These are phyloP conservation scores for Arabidopsis hybrid DNA, from an alignment of 441 rosid genomes.

Conservation along the genomic window DNA sequence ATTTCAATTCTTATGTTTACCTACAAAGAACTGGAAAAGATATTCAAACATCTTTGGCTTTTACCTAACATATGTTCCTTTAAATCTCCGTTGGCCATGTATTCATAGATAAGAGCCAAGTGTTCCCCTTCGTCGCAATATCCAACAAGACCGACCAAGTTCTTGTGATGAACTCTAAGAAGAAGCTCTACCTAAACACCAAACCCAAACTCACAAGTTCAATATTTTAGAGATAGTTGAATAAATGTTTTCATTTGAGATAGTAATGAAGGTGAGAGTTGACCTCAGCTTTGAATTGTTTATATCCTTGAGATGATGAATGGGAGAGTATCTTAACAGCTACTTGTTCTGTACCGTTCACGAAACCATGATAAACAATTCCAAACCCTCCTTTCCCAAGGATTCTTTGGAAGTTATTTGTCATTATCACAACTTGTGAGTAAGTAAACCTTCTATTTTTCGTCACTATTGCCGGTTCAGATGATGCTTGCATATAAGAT, in stretches of 20 bases:
- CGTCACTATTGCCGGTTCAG: conserved; percentile 23
- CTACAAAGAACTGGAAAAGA: background rate
- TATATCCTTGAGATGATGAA: conserved; percentile 52
- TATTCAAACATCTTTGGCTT: background rate
- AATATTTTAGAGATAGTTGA: background rate
- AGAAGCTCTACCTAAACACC: conserved; percentile 45
- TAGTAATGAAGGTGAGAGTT: background rate
- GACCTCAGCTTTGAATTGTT: conserved; percentile 55
- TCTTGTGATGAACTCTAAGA: conserved; percentile 44
- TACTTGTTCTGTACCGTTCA: conserved; percentile 43
- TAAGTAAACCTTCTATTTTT: conserved; percentile 42
- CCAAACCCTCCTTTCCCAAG: conserved; percentile 56
- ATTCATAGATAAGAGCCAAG: conserved; percentile 55
- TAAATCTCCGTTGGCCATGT: conserved; percentile 54
- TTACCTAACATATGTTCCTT: conserved; percentile 45
- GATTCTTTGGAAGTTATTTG: conserved; percentile 48
- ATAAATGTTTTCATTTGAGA: background rate
- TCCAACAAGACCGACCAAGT: conserved; percentile 49
- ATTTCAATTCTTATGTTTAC: background rate
- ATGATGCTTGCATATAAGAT: conserved; percentile 1
- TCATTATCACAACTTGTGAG: conserved; percentile 44
- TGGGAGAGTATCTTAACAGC: conserved; percentile 53
- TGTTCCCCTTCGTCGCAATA: conserved; percentile 50
- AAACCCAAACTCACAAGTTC: background rate
- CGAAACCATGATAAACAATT: conserved; percentile 48